Evolutionary conservation across 345 rosid genomes (phyloP).

Genomic region (Brassica juncea): DNA sequence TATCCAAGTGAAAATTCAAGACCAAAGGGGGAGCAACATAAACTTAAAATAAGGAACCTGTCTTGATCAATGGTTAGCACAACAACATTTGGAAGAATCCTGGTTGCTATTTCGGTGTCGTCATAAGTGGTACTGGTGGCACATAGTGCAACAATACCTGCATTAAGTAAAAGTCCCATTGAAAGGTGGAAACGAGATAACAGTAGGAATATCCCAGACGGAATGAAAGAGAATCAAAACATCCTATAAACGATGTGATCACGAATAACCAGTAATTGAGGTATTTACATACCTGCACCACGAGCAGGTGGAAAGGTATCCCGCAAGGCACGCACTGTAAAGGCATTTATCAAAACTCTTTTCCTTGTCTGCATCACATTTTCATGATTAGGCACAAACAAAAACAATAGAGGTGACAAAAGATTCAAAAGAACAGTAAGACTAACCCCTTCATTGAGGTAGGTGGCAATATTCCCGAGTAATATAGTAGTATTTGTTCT

Average conservation of each 20-base stretch:
- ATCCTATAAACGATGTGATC: not conserved
- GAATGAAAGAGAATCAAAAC: conserved; percentile 14
- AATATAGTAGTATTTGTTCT: conserved; percentile 97
- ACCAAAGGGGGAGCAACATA: not conserved
- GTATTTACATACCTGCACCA: conserved; percentile 78
- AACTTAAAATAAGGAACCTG: conserved; percentile 52
- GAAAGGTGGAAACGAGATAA: not conserved
- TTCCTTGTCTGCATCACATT: conserved; percentile 74
- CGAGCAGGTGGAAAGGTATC: conserved; percentile 98
- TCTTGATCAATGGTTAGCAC: conserved; percentile 91
- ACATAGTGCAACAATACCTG: conserved; percentile 96
- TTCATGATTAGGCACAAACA: conserved; percentile 31
- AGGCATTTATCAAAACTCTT: conserved; percentile 95
- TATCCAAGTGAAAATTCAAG: not conserved
- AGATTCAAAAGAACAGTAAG: conserved; percentile 19
- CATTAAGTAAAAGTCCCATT: conserved; percentile 23
- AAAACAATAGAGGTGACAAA: conserved; percentile 11
- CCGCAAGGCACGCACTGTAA: conserved; percentile 96
- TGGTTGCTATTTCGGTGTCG: conserved; percentile 82
- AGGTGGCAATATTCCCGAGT: conserved; percentile 91
- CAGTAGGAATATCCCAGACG: conserved; percentile 8
- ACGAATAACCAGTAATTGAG: not conserved
- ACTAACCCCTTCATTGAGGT: conserved; percentile 90
- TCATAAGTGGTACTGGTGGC: conserved; percentile 95
- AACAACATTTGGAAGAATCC: conserved; percentile 88